Percentiles rank a stretch among this genome's conserved stretches.
phyloP scores from a whole-genome alignment of 805 yeast species.

The Kazachstania bromeliacearum region DNA sequence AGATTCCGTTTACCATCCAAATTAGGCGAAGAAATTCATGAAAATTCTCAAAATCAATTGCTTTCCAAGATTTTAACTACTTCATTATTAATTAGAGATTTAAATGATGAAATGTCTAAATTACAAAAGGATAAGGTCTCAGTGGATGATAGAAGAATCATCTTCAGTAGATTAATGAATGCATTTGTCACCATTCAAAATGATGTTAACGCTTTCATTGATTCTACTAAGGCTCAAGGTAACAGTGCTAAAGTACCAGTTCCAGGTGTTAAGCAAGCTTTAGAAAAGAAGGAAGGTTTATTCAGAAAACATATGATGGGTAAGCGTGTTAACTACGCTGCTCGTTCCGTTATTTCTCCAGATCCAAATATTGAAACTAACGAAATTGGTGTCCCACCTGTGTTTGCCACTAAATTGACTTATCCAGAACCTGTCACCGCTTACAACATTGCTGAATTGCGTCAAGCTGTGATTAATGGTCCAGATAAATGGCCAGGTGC shows the following conservation, averaged over 20 bases:
- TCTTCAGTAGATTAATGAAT: conserved; percentile 88
- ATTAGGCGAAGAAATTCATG: conserved; percentile 93
- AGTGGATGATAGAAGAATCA: conserved; percentile 61
- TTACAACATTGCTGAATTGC: conserved; percentile 78
- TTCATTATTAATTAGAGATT: conserved; percentile 71
- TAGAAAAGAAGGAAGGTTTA: conserved; percentile 96
- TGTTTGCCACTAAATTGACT: conserved; percentile 88
- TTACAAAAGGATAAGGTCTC: conserved; percentile 50
- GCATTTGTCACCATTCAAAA: conserved; percentile 91
- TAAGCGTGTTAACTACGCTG: conserved; percentile 97
- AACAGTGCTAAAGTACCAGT: conserved; percentile 55
- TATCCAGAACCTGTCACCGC: conserved; percentile 98
- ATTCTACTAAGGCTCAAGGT: conserved; percentile 80
- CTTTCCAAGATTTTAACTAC: conserved; percentile 74
- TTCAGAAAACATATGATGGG: conserved; percentile 99
- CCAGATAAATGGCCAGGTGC: conserved; percentile 99
- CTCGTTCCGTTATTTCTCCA: conserved; percentile 97
- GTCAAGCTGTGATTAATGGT: conserved; percentile 94
- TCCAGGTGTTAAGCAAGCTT: conserved; percentile 95
- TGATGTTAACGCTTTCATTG: conserved; percentile 90
- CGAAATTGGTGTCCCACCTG: conserved; percentile 98
- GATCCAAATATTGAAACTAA: conserved; percentile 97
- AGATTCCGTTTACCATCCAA: conserved; percentile 95
- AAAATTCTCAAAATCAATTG: conserved; percentile 85
- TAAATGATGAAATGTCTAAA: conserved; percentile 71